Percentiles rank a stretch among this genome's conserved stretches.
Evolutionary conservation across 768 basidiomycete species (phyloP).

Genomic region (Amanita exitialis): DNA sequence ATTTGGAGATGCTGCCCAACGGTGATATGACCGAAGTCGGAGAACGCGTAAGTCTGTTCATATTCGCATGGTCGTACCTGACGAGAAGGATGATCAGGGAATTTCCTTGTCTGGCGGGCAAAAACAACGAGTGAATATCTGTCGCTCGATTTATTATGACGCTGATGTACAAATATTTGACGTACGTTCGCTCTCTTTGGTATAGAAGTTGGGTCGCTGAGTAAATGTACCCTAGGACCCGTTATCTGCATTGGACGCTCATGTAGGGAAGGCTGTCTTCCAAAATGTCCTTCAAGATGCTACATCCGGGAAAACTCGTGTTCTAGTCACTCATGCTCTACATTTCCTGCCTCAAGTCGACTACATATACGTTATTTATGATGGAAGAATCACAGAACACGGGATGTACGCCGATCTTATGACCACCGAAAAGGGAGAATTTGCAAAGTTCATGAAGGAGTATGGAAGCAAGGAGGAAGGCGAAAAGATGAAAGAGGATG

Average conservation of each 20-base stretch:
- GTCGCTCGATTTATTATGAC: slow-evolving; percentile 78
- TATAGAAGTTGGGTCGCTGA: not conserved
- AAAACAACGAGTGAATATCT: slow-evolving; percentile 75
- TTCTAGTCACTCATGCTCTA: slow-evolving; percentile 87
- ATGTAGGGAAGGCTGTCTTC: slow-evolving; percentile 84
- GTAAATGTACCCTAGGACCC: slow-evolving; percentile 43
- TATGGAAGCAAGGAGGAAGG: slow-evolving; percentile 66
- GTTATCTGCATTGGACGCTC: slow-evolving; percentile 85
- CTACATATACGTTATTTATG: slow-evolving; percentile 70
- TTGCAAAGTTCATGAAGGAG: slow-evolving; percentile 64
- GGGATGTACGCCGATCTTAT: slow-evolving; percentile 75
- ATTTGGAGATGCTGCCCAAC: slow-evolving; percentile 65
- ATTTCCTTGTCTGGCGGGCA: slow-evolving; percentile 82
- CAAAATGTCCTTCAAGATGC: slow-evolving; percentile 68
- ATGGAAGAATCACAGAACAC: slow-evolving; percentile 70
- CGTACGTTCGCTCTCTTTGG: slow-evolving; percentile 18
- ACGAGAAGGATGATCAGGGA: slow-evolving; percentile 31
- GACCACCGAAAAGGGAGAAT: slow-evolving; percentile 43
- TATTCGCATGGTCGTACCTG: not conserved
- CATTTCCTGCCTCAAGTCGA: slow-evolving; percentile 87
- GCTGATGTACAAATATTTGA: slow-evolving; percentile 86
- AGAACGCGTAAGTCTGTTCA: slow-evolving; percentile 35
- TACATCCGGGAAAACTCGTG: slow-evolving; percentile 60
- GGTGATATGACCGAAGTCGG: slow-evolving; percentile 84
- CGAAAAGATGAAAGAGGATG: slow-evolving; percentile 32